Evolutionary conservation across 2,329 filamentous ascomycete species (phyloP), one percentile per base, ranked within the genome.

Genomic region (Blumeriella jaapii): DNA sequence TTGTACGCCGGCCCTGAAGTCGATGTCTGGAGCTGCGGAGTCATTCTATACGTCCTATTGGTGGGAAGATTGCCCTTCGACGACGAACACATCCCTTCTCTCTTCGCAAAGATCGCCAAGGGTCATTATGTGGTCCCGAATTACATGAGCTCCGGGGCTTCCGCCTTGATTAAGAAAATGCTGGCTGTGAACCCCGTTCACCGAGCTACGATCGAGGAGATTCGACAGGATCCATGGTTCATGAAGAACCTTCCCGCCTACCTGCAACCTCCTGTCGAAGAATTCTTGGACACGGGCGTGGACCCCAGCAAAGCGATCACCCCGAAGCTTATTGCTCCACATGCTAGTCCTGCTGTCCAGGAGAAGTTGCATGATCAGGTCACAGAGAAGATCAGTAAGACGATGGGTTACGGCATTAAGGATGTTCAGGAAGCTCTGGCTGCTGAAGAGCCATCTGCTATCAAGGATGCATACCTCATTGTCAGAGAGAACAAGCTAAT

Each of bases 391-490:
- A 80, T 98, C 34, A 91, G 89, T 53, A 91, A 89, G 62, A 95
- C 86, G 1, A 96, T 98, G 87, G 91, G 91, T 41, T 98, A 98
- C 56, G 86, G 82, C 22, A 89, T 84, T 57, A 81, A 81, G 42
- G 91, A 98, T 63, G 89, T 98, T 34, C 82, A 95, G 55, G 91
- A 96, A 59, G 89, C 91, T 14, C 65, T 98, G 44, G 80, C 82
- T 52, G 86, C 85, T 38, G 78, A 91, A 34, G 91, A 98, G 57
- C 91, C 91, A 9, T 96, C 87, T 39, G 87, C 91, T 8, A 95
- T 98, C 67, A 98, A 98, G 62, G 91, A 98, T 61, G 91, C 91
- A 1, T 98, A 96, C 62, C 78, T 95, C 61, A 98, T 98, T 57
- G 85, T 98, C 16, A 77, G 89, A 34, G 91, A 98, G 60, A 96